These are phyloP conservation scores for Phlebopus sp. DNA, from an alignment of 1,284 basidiomycete genomes.

Conservation along the genomic window DNA sequence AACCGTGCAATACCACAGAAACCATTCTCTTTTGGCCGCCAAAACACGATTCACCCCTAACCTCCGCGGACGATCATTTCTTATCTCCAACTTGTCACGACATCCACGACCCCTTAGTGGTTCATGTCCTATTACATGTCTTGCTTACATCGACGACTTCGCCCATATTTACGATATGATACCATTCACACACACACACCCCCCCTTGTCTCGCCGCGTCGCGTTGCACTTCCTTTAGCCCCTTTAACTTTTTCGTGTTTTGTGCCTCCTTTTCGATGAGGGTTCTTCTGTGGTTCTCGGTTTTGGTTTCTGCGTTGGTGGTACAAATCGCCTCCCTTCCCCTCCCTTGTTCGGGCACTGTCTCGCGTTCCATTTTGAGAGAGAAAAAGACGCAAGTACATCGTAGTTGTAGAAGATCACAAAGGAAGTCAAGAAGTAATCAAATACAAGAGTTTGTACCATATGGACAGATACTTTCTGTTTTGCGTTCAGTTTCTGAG, in stretches of 20 bases:
- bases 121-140: constrained; percentile 19
- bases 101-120: constrained; percentile 18
- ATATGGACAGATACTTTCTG: constrained; percentile 20
- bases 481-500: background rate
- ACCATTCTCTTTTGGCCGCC: constrained; percentile 9
- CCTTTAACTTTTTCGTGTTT: constrained; percentile 26
- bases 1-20: constrained; percentile 7
- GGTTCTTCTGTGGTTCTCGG: constrained; percentile 12
- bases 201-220: constrained; percentile 14
- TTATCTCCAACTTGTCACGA: constrained; percentile 20
- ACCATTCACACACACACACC: constrained; percentile 7
- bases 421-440: constrained; percentile 28
- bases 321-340: constrained; percentile 3
- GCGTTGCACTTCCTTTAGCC: constrained; percentile 15
- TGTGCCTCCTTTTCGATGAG: constrained; percentile 16
- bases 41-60: constrained; percentile 19
- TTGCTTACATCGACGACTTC: constrained; percentile 30
- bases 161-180: constrained; percentile 31
- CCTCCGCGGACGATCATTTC: constrained; percentile 22
- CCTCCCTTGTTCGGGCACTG: constrained; percentile 6
- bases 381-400: constrained; percentile 19
- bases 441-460: constrained; percentile 32
- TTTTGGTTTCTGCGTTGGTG: constrained; percentile 18
- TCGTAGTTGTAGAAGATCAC: constrained; percentile 26
- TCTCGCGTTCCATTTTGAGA: constrained; percentile 16